phyloP scores from a whole-genome alignment of 2,329 filamentous ascomycete species.

The Colletotrichum salicis region DNA sequence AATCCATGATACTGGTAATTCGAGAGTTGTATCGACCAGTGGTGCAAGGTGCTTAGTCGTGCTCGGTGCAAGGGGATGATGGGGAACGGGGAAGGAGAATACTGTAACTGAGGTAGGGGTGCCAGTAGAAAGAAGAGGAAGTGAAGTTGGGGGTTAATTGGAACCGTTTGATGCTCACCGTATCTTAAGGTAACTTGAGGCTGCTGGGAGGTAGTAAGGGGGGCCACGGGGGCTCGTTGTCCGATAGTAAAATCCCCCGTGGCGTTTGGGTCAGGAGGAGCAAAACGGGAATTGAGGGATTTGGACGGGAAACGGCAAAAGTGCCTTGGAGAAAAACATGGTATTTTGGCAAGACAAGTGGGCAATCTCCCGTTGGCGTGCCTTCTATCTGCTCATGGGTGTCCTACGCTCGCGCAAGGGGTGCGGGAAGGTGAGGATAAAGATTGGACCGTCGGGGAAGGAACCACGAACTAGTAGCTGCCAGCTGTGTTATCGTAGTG shows the following conservation, averaged over 20 bases:
- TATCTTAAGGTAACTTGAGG: neutral
- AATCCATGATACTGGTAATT: conserved; percentile 29
- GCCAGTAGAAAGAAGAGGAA: neutral
- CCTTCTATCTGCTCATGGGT: neutral
- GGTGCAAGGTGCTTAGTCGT: conserved; percentile 15
- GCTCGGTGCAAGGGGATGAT: conserved; percentile 8
- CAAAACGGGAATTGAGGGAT: neutral
- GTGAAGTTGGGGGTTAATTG: neutral
- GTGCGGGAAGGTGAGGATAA: neutral
- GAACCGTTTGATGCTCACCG: conserved; percentile 1
- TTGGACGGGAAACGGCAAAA: conserved; percentile 19
- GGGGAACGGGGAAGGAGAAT: neutral
- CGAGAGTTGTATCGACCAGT: conserved; percentile 12
- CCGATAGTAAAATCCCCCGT: neutral
- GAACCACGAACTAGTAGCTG: neutral
- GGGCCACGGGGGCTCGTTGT: neutral
- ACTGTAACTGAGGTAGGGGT: neutral
- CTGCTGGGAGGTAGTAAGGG: neutral
- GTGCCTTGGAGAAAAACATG: conserved; percentile 30
- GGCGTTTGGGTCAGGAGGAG: neutral
- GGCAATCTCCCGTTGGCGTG: neutral
- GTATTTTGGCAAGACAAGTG: conserved; percentile 12
- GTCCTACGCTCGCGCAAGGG: neutral
- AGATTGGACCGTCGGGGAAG: conserved; percentile 3
- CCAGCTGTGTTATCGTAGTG: conserved; percentile 19